Evolutionary conservation across 23 red algal genomes (phyloP).

Genomic region (Pyropia haitanensis): DNA sequence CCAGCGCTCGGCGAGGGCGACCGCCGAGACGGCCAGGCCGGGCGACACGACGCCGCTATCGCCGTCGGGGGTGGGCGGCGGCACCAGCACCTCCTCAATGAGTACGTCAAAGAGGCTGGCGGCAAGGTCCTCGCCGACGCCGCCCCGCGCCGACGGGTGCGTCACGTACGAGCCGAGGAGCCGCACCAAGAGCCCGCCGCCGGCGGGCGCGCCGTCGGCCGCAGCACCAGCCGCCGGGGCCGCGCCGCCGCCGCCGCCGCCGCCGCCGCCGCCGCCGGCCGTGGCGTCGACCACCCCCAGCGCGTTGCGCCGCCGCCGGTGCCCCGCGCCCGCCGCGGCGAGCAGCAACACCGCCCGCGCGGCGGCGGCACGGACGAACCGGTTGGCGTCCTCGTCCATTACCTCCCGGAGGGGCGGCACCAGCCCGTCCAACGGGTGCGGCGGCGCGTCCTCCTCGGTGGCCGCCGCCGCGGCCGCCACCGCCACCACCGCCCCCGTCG

Average conservation of each 20-base stretch:
- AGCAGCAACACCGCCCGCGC: slow-evolving; percentile 51
- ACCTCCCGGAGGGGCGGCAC: slow-evolving; percentile 49
- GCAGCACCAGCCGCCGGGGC: not conserved
- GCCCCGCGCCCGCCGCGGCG: slow-evolving; percentile 50
- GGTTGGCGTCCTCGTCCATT: slow-evolving; percentile 59
- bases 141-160: slow-evolving; percentile 26
- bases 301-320: too few species aligned
- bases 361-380: slow-evolving; percentile 32
- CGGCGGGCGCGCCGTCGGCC: not conserved
- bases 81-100: slow-evolving; percentile 52
- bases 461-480: too few species aligned
- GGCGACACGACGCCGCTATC: slow-evolving; percentile 11
- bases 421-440: slow-evolving; percentile 42
- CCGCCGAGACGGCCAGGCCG: slow-evolving; percentile 44
- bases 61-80: too few species aligned
- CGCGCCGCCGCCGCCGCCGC: too few species aligned
- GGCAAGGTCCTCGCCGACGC: slow-evolving; percentile 37
- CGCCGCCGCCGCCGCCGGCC: too few species aligned
- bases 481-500: too few species aligned
- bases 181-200: slow-evolving; percentile 27
- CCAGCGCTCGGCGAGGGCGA: slow-evolving; percentile 62
- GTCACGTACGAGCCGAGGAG: slow-evolving; percentile 41
- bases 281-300: too few species aligned
- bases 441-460: too few species aligned
- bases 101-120: slow-evolving; percentile 46